Percentiles rank a stretch among this genome's conserved stretches.
Evolutionary conservation across 495 filamentous ascomycete species (phyloP).

Genomic region (Opeltia flavorubescens): DNA sequence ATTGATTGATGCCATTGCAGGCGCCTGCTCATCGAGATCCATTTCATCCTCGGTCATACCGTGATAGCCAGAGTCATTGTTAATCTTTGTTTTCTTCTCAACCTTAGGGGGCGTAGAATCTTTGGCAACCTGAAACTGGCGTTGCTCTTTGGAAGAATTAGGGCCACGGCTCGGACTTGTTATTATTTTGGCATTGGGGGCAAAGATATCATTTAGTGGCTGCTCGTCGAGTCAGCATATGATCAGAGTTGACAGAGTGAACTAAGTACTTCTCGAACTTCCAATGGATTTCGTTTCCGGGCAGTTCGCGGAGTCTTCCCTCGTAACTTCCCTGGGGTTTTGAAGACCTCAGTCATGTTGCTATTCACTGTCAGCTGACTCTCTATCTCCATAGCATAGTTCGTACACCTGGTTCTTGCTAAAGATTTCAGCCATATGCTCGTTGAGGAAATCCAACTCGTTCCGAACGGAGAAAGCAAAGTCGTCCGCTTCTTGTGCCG

Average conservation of each 20-base stretch:
- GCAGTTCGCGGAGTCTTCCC: conserved; percentile 84
- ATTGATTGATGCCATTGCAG: conserved; percentile 16
- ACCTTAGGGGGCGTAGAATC: conserved; percentile 5
- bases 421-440: conserved; percentile 93
- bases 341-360: conserved; percentile 84
- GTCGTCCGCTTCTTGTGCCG: conserved; percentile 68
- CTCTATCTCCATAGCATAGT: conserved; percentile 6
- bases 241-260: not conserved
- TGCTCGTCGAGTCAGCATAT: conserved; percentile 22
- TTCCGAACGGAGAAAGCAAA: conserved; percentile 78
- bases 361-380: conserved; percentile 34
- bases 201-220: conserved; percentile 77
- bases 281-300: conserved; percentile 50
- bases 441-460: conserved; percentile 91
- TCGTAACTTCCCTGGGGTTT: conserved; percentile 85
- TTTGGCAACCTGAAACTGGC: conserved; percentile 18
- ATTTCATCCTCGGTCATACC: conserved; percentile 49
- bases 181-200: conserved; percentile 25
- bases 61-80: conserved; percentile 71
- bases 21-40: conserved; percentile 20
- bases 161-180: conserved; percentile 13
- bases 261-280: conserved; percentile 50
- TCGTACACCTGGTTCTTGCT: conserved; percentile 68
- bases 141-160: conserved; percentile 14
- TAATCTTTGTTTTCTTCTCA: conserved; percentile 22